phyloP scores from a whole-genome alignment of 2,329 filamentous ascomycete genomes.

The Colletotrichum limetticola region DNA sequence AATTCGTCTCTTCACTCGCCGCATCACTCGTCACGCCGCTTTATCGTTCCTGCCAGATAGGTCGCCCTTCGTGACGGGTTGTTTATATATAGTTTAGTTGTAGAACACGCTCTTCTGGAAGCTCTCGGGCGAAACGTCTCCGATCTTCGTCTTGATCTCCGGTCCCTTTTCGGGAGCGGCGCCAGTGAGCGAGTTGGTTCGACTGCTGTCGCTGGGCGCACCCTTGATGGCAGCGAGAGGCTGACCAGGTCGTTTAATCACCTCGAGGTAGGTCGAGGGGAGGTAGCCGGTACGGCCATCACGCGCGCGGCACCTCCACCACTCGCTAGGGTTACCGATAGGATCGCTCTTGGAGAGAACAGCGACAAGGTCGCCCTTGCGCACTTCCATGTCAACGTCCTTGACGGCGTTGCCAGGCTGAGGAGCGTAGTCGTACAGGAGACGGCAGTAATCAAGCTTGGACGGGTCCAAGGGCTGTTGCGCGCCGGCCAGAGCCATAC shows the following conservation, averaged over 20 bases:
- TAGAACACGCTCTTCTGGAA: slow-evolving; percentile 71
- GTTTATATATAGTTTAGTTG: slow-evolving; percentile 49
- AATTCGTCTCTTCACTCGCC: not conserved
- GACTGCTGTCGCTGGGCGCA: slow-evolving; percentile 56
- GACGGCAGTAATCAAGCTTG: slow-evolving; percentile 96
- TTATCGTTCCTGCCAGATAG: slow-evolving; percentile 3
- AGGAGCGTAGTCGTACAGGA: slow-evolving; percentile 93
- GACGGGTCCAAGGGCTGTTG: slow-evolving; percentile 79
- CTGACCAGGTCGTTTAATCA: slow-evolving; percentile 66
- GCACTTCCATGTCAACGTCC: slow-evolving; percentile 89
- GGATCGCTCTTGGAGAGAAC: slow-evolving; percentile 94
- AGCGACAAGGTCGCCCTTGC: slow-evolving; percentile 95
- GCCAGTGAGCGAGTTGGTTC: slow-evolving; percentile 63
- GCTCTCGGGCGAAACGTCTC: slow-evolving; percentile 63
- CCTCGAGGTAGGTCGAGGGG: slow-evolving; percentile 89
- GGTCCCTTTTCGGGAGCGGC: slow-evolving; percentile 40
- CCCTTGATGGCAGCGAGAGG: slow-evolving; percentile 64
- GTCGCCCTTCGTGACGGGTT: not conserved
- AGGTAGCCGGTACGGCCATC: slow-evolving; percentile 93
- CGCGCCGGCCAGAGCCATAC: slow-evolving; percentile 55
- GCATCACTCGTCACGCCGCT: not conserved
- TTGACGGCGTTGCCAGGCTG: slow-evolving; percentile 70
- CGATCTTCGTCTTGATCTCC: slow-evolving; percentile 57
- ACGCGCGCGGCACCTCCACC: slow-evolving; percentile 94
- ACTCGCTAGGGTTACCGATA: slow-evolving; percentile 90